Conservation (phyloP, 176 grass and related monocot genomes). For the Hordeum vulgare region MorexV3_pseudomolecules_assembly NC_058522.1:318100485-318100984, state of each 20-base stretch:
- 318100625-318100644: conserved; percentile 18
- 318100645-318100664: conserved; percentile 44
- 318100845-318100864: conserved; percentile 67
- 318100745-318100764: conserved; percentile 49
- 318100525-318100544: background rate
- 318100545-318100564: background rate
- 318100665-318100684: conserved; percentile 47
- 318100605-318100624: conserved; percentile 11
- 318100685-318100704: conserved; percentile 30
- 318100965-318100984: conserved; percentile 38
- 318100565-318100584: background rate
- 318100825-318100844: conserved; percentile 65
- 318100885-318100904: conserved; percentile 35
- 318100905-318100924: conserved; percentile 56
- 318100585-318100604: conserved; percentile 1
- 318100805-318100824: conserved; percentile 39
- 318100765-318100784: conserved; percentile 67
- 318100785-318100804: conserved; percentile 42
- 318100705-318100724: conserved; percentile 46
- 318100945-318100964: conserved; percentile 55
- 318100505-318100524: background rate
- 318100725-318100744: conserved; percentile 48
- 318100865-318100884: conserved; percentile 50
- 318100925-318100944: conserved; percentile 55
- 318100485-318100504: background rate